A percentile compares a stretch with the other conserved stretches of the same genome.
phyloP scores from a whole-genome alignment of 805 yeast species.

The Cyberlindnera misumaiensis region DNA sequence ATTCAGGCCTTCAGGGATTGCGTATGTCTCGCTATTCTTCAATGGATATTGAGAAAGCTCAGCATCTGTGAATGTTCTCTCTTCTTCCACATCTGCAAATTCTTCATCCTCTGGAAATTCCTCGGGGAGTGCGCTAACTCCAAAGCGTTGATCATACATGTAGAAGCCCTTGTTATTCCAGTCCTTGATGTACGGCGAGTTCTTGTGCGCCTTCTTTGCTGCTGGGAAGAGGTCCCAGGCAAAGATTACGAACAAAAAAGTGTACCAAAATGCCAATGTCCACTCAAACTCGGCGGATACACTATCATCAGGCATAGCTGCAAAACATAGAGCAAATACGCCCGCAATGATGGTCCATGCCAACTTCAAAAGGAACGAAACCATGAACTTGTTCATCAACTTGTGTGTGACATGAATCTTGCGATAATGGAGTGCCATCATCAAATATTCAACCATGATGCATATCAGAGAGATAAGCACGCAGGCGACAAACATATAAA shows the following conservation, averaged over 20 bases:
- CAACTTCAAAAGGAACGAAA: constrained; percentile 46
- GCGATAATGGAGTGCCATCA: constrained; percentile 41
- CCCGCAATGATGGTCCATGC: constrained; percentile 64
- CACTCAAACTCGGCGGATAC: constrained; percentile 58
- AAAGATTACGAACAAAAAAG: constrained; percentile 55
- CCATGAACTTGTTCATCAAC: constrained; percentile 37
- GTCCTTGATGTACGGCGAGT: constrained; percentile 19
- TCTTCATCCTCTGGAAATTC: not conserved
- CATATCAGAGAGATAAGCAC: constrained; percentile 47
- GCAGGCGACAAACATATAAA: constrained; percentile 63
- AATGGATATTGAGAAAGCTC: constrained; percentile 20
- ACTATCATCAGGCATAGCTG: constrained; percentile 30
- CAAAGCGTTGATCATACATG: constrained; percentile 18
- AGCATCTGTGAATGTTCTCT: constrained; percentile 19
- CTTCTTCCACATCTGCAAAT: constrained; percentile 1
- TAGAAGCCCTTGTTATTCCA: constrained; percentile 20
- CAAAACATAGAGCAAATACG: constrained; percentile 64
- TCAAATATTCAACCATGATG: constrained; percentile 37
- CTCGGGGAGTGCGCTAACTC: constrained; percentile 4
- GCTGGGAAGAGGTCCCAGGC: constrained; percentile 68
- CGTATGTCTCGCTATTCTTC: constrained; percentile 12
- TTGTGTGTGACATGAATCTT: constrained; percentile 26
- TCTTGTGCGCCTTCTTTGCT: constrained; percentile 29
- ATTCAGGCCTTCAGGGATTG: constrained; percentile 21
- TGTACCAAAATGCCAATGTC: constrained; percentile 82